Conservation (phyloP, 352 stramenopile species). For the Phytophthora pseudosyringae region DNA sequence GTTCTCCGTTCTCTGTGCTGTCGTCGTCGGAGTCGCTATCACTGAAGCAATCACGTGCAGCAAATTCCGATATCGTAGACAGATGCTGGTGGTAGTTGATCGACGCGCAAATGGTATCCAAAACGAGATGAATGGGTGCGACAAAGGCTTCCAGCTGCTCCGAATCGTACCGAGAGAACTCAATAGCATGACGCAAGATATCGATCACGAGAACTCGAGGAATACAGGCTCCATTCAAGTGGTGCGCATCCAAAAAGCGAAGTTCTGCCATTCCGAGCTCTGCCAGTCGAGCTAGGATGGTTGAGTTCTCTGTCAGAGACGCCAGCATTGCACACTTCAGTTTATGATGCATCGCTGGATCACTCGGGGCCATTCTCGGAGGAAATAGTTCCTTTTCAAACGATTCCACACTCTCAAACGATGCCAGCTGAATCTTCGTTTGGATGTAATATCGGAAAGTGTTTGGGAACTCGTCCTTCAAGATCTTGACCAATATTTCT, state of each 20-base stretch:
- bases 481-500: conserved; percentile 69
- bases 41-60: conserved; percentile 76
- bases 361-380: conserved; percentile 50
- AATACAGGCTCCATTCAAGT: conserved; percentile 50
- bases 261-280: conserved; percentile 69
- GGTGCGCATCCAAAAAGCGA: conserved; percentile 68
- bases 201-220: conserved; percentile 63
- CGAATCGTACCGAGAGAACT: conserved; percentile 47
- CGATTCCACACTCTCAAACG: conserved; percentile 72
- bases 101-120: conserved; percentile 64
- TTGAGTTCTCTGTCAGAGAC: conserved; percentile 55
- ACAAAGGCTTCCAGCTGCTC: conserved; percentile 59
- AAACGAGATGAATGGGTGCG: conserved; percentile 50
- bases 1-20: conserved; percentile 30
- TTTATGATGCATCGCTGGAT: conserved; percentile 59
- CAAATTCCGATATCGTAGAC: conserved; percentile 76
- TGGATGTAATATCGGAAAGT: conserved; percentile 82
- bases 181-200: conserved; percentile 61
- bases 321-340: conserved; percentile 62
- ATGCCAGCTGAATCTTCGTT: conserved; percentile 67
- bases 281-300: conserved; percentile 54
- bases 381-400: conserved; percentile 80
- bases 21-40: conserved; percentile 74
- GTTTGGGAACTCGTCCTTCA: conserved; percentile 76
- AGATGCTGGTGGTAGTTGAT: conserved; percentile 86